Percentiles rank a stretch among this genome's conserved stretches.
phyloP scores from a whole-genome alignment of 371 early-diverging fungal genomes.

The Paraphysoderma sedebokerense region DNA sequence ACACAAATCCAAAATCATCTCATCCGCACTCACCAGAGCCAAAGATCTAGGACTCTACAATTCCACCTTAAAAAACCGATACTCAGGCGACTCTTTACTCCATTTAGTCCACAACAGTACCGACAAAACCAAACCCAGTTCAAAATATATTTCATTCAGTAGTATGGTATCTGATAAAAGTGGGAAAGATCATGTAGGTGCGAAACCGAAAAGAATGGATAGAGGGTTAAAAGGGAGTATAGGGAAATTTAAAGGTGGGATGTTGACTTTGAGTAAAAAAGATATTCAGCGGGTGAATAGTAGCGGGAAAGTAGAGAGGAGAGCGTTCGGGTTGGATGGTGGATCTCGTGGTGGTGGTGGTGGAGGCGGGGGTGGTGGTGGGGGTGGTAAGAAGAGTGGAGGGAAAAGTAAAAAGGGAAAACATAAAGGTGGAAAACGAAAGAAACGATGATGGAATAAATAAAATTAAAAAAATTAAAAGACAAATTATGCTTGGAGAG shows the following conservation, averaged over 20 bases:
- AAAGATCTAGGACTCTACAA: slow-evolving; percentile 26
- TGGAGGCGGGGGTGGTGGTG: neutral
- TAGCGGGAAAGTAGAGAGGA: slow-evolving; percentile 1
- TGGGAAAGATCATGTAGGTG: slow-evolving; percentile 6
- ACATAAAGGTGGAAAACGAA: too few species aligned
- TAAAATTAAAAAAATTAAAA: too few species aligned
- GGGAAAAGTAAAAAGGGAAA: too few species aligned
- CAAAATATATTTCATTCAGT: neutral
- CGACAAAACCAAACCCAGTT: neutral
- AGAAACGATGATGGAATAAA: too few species aligned
- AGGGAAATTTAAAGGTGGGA: slow-evolving; percentile 22
- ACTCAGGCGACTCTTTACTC: neutral
- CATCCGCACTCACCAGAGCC: slow-evolving; percentile 4
- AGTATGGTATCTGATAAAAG: slow-evolving; percentile 1
- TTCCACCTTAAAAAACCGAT: slow-evolving; percentile 9
- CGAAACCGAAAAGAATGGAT: slow-evolving; percentile 6
- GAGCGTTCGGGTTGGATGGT: too few species aligned
- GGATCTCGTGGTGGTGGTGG: slow-evolving; percentile 4
- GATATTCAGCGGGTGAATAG: slow-evolving; percentile 10
- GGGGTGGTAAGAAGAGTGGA: too few species aligned
- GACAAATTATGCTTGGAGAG: too few species aligned
- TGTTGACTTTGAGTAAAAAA: slow-evolving; percentile 14
- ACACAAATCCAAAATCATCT: neutral
- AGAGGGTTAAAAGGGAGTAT: slow-evolving; percentile 10
- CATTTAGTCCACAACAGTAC: neutral